Percentiles rank a stretch among this genome's conserved stretches.
Evolutionary conservation across 345 rosid species (phyloP).

Genomic region (Anastatica hierochuntica): DNA sequence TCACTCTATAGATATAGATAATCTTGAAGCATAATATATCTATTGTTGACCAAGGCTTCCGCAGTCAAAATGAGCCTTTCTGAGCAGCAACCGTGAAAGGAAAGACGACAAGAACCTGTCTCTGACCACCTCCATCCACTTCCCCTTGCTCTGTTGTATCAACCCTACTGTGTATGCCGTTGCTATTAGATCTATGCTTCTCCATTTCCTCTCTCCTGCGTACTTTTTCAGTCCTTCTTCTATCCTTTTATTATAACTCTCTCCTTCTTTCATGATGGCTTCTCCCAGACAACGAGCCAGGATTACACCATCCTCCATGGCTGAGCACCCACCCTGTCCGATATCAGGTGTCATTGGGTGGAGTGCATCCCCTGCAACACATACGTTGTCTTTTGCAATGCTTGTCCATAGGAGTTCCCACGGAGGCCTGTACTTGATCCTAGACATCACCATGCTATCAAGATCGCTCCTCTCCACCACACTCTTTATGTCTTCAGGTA

Average conservation of each 20-base stretch:
- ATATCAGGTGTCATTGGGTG: conserved; percentile 72
- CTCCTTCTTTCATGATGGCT: conserved; percentile 25
- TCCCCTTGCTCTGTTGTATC: conserved; percentile 38
- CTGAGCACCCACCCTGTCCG: conserved; percentile 62
- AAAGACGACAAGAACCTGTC: conserved; percentile 30
- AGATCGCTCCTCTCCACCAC: conserved; percentile 34
- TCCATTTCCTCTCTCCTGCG: conserved; percentile 53
- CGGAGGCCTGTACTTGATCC: conserved; percentile 35
- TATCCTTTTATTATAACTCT: conserved; percentile 28
- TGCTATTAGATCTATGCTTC: conserved; percentile 44
- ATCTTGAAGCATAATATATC: too few species aligned
- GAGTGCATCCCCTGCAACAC: conserved; percentile 64
- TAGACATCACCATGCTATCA: conserved; percentile 25
- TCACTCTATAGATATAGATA: too few species aligned
- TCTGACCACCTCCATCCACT: conserved; percentile 29
- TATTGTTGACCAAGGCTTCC: conserved; percentile 26
- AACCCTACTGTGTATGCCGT: conserved; percentile 40
- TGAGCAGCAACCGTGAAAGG: conserved; percentile 24
- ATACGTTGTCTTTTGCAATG: conserved; percentile 46
- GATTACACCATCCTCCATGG: conserved; percentile 57
- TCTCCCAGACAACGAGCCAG: conserved; percentile 56
- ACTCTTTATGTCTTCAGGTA: conserved; percentile 26
- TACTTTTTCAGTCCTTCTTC: conserved; percentile 37
- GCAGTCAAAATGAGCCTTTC: conserved; percentile 40
- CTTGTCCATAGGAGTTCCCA: conserved; percentile 53